Evolutionary conservation across 2,329 filamentous ascomycete genomes (phyloP).

Genomic region (Hypoxylon sp.): DNA sequence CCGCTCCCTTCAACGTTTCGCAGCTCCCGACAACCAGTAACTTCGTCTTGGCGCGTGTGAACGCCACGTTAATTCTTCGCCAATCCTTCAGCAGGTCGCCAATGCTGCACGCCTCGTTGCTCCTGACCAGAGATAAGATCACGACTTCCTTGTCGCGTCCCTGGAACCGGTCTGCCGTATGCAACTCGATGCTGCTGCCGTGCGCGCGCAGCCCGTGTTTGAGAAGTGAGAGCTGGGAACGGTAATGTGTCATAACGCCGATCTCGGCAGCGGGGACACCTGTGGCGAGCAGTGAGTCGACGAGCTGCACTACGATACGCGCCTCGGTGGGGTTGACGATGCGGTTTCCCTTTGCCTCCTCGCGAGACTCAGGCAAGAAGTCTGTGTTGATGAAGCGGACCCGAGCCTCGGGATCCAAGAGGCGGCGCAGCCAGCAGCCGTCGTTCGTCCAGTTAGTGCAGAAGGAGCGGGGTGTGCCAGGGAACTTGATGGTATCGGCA

Average conservation of each 20-base stretch:
- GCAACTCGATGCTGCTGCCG: slow-evolving; percentile 82
- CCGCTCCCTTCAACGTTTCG: slow-evolving; percentile 81
- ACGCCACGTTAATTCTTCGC: slow-evolving; percentile 94
- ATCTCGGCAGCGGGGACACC: slow-evolving; percentile 84
- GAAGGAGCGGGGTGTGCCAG: slow-evolving; percentile 62
- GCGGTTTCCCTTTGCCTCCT: slow-evolving; percentile 84
- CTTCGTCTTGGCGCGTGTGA: slow-evolving; percentile 94
- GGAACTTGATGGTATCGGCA: slow-evolving; percentile 60
- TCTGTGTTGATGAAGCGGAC: slow-evolving; percentile 95
- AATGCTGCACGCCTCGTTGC: slow-evolving; percentile 85
- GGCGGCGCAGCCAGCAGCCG: slow-evolving; percentile 81
- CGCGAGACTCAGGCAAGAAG: slow-evolving; percentile 74
- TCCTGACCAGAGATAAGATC: slow-evolving; percentile 88
- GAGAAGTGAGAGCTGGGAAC: slow-evolving; percentile 88
- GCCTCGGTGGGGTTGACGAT: slow-evolving; percentile 92
- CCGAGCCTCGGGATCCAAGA: slow-evolving; percentile 78
- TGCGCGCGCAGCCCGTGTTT: slow-evolving; percentile 77
- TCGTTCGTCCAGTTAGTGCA: slow-evolving; percentile 67
- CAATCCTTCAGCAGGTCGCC: slow-evolving; percentile 93
- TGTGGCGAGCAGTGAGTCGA: slow-evolving; percentile 80
- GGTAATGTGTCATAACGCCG: slow-evolving; percentile 97
- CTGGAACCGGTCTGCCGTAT: slow-evolving; percentile 97
- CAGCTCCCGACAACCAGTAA: slow-evolving; percentile 88
- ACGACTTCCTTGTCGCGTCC: slow-evolving; percentile 96
- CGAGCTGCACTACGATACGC: slow-evolving; percentile 81